Conservation (phyloP, 768 basidiomycete species). For the Dentipellis fragilis region DNA sequence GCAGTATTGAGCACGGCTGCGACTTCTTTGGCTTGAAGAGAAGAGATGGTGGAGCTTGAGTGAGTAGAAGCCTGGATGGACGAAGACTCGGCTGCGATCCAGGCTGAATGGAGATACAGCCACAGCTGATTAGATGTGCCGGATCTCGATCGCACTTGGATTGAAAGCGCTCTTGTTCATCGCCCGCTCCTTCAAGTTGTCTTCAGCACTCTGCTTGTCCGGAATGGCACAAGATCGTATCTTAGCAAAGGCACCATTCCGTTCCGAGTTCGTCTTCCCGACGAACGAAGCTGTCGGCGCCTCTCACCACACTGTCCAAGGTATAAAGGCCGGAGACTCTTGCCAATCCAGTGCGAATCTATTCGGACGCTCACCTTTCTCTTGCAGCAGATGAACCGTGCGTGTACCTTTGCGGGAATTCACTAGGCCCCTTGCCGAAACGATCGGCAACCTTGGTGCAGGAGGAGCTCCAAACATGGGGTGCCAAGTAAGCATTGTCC, state of each 20-base stretch:
- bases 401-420: slow-evolving; percentile 94
- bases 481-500: slow-evolving; percentile 38
- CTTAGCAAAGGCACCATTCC: slow-evolving; percentile 4
- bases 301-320: slow-evolving; percentile 13
- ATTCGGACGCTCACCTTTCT: neutral
- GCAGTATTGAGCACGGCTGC: neutral
- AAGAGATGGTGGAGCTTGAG: neutral
- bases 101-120: too few species aligned
- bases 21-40: neutral
- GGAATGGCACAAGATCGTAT: neutral
- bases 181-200: too few species aligned
- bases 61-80: neutral
- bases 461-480: slow-evolving; percentile 84
- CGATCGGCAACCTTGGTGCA: slow-evolving; percentile 61
- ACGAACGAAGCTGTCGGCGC: slow-evolving; percentile 42
- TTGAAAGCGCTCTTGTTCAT: too few species aligned
- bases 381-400: slow-evolving; percentile 37
- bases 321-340: neutral
- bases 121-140: too few species aligned
- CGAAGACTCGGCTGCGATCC: too few species aligned
- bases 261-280: slow-evolving; percentile 22
- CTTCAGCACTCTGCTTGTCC: neutral
- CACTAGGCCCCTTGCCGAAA: slow-evolving; percentile 76
- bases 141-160: too few species aligned
- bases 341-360: too few species aligned